These are phyloP conservation scores for Eucalyptus guilfoylei DNA, from an alignment of 345 rosid species.

Conservation along the genomic window DNA sequence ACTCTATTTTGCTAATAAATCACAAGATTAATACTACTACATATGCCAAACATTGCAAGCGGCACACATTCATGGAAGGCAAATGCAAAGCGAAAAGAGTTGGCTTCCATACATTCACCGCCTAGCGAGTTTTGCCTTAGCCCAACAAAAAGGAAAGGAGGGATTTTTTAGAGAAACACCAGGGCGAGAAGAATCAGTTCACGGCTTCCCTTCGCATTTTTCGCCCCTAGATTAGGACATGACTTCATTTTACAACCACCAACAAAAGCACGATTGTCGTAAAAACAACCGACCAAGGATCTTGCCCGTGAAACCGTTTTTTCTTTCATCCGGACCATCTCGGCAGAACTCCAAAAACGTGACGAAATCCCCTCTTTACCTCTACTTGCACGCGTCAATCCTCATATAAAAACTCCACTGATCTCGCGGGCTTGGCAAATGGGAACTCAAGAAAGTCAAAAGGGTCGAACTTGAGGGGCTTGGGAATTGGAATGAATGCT, in stretches of 20 bases:
- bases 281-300: background rate
- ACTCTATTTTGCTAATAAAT: background rate
- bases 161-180: background rate
- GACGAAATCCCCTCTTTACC: background rate
- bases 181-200: background rate
- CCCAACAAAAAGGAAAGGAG: too few relatives aligned
- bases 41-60: background rate
- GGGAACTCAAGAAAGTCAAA: background rate
- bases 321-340: background rate
- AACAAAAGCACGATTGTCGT: background rate
- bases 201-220: background rate
- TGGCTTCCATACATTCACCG: too few relatives aligned
- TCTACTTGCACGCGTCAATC: background rate
- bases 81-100: background rate
- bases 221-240: background rate
- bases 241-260: background rate
- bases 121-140: background rate
- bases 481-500: background rate
- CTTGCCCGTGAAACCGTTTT: background rate
- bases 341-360: background rate
- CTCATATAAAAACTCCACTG: background rate
- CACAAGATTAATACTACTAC: background rate
- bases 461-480: background rate
- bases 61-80: background rate
- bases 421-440: background rate